Percentiles rank a stretch among this genome's conserved stretches.
Evolutionary conservation across 371 early-diverging fungal genomes (phyloP).

Genomic region (Paraphysoderma sedebokerense): DNA sequence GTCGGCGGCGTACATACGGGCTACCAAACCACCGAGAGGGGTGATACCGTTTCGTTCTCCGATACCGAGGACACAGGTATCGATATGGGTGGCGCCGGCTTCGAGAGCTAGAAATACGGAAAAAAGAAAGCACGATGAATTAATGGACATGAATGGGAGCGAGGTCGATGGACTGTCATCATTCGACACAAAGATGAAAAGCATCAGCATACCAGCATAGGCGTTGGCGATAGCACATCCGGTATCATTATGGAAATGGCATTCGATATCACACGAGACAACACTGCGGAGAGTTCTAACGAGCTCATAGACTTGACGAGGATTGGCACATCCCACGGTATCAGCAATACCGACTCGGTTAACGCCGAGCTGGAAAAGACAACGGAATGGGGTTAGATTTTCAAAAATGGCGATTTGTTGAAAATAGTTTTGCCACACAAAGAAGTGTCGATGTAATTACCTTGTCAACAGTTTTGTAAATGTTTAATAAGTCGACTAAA

Average conservation of each 20-base stretch:
- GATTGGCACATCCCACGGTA: conserved; percentile 93
- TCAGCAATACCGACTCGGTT: conserved; percentile 96
- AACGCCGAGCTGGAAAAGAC: conserved; percentile 49
- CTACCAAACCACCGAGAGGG: conserved; percentile 80
- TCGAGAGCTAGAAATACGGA: conserved; percentile 44
- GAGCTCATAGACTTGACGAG: conserved; percentile 91
- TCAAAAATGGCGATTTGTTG: not conserved
- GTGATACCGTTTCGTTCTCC: conserved; percentile 97
- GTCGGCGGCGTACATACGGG: conserved; percentile 85
- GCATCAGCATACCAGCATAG: conserved; percentile 56
- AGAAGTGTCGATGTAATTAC: conserved; percentile 7
- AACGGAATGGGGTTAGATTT: too few relatives aligned
- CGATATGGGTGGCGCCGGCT: conserved; percentile 94
- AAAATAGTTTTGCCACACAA: not conserved
- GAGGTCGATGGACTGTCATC: not conserved
- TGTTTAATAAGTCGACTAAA: conserved; percentile 78
- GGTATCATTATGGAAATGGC: conserved; percentile 98
- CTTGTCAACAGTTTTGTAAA: conserved; percentile 88
- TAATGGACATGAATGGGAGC: not conserved
- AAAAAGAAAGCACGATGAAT: conserved; percentile 1
- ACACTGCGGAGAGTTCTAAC: conserved; percentile 84
- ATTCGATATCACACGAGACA: conserved; percentile 91
- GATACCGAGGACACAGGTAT: conserved; percentile 91
- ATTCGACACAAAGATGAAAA: too few relatives aligned
- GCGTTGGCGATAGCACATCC: conserved; percentile 96